Conservation (phyloP, 257 asterid genomes). For the Solanum chaucha region DNA sequence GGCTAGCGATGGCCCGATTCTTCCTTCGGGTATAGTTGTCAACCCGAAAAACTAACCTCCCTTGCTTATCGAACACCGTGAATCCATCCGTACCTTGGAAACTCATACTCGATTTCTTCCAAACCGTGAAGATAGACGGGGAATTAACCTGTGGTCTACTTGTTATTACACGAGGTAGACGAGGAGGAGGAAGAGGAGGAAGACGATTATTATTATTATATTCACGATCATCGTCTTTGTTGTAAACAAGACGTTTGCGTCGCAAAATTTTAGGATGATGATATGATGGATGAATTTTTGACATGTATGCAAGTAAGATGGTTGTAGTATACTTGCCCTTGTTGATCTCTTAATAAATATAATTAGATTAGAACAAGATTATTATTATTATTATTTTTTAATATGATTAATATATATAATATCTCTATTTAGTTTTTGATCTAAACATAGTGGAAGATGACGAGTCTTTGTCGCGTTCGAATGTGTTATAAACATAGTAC, state of each 20-base stretch:
- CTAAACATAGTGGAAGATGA: background rate
- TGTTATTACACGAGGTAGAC: background rate
- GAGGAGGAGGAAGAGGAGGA: background rate
- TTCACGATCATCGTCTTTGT: background rate
- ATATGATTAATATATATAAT: background rate
- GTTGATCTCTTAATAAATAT: background rate
- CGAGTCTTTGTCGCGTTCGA: background rate
- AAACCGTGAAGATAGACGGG: constrained; percentile 17
- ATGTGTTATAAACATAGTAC: background rate
- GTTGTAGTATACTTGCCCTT: background rate
- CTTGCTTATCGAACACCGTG: constrained; percentile 21
- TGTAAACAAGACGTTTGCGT: background rate
- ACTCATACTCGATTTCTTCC: constrained; percentile 36
- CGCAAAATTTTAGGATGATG: background rate
- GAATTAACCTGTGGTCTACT: background rate
- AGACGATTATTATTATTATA: background rate
- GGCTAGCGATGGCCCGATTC: constrained; percentile 5
- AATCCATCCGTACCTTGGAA: constrained; percentile 38
- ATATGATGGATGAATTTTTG: constrained; percentile 9
- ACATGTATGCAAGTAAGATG: background rate
- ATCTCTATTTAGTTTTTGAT: background rate
- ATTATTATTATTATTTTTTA: background rate
- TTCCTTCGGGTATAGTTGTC: constrained; percentile 25
- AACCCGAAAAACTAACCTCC: constrained; percentile 22
- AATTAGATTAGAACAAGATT: background rate